A percentile compares a stretch with the other conserved stretches of the same genome.
These are phyloP conservation scores for Solanum peruvianum DNA, from an alignment of 257 asterid species.

Conservation along the genomic window DNA sequence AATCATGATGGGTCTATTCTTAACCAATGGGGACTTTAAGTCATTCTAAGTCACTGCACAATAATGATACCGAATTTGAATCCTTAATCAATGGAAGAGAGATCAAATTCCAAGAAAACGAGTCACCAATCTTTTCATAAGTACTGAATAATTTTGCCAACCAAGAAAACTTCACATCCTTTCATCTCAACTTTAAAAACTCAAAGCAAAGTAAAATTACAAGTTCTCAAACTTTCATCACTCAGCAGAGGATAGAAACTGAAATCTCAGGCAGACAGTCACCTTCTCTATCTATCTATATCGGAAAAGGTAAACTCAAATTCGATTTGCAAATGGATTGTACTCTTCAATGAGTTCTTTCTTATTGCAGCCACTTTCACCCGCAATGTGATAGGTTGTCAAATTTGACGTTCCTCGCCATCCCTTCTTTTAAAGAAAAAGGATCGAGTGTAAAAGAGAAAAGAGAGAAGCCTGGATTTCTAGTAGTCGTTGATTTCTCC, in stretches of 20 bases:
- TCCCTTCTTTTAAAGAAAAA: background rate
- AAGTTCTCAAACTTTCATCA: slow-evolving; percentile 34
- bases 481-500: slow-evolving; percentile 22
- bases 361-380: slow-evolving; percentile 29
- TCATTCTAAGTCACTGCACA: too few relatives aligned
- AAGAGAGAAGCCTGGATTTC: slow-evolving; percentile 66
- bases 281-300: slow-evolving; percentile 26
- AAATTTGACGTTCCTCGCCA: too few relatives aligned
- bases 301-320: slow-evolving; percentile 69
- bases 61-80: too few relatives aligned
- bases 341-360: slow-evolving; percentile 63
- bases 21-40: too few relatives aligned
- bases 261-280: slow-evolving; percentile 3
- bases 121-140: too few relatives aligned
- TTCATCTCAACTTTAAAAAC: background rate
- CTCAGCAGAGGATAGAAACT: slow-evolving; percentile 14
- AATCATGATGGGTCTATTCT: too few relatives aligned
- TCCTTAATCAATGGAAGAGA: too few relatives aligned
- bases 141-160: too few relatives aligned
- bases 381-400: slow-evolving; percentile 11
- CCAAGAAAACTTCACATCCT: background rate
- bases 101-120: too few relatives aligned
- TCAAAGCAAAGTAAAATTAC: slow-evolving; percentile 19
- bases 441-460: slow-evolving; percentile 58
- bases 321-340: slow-evolving; percentile 84